Conservation (phyloP, 495 filamentous ascomycete species). For the Daldinia vernicosa region DNA sequence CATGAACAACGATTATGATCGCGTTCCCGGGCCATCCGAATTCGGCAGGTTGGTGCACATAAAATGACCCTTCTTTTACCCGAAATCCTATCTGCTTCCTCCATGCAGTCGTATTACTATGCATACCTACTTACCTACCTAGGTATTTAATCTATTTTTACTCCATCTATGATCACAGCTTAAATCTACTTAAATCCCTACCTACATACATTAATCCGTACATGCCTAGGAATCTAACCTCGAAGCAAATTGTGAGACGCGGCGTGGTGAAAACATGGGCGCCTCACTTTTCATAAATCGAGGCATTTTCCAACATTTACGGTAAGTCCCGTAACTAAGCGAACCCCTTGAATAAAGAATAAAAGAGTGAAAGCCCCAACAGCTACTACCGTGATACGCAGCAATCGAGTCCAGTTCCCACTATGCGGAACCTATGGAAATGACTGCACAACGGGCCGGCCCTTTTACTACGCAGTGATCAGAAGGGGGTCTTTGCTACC, state of each 20-base stretch:
- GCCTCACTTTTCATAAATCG: constrained; percentile 6
- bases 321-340: constrained; percentile 33
- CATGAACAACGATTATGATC: constrained; percentile 67
- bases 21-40: constrained; percentile 49
- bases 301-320: constrained; percentile 6
- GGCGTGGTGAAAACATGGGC: constrained; percentile 23
- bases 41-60: constrained; percentile 30
- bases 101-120: constrained; percentile 35
- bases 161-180: background rate
- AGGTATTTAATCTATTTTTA: constrained; percentile 23
- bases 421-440: constrained; percentile 17
- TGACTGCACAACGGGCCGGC: constrained; percentile 35
- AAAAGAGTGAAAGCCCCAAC: constrained; percentile 10
- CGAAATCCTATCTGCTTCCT: constrained; percentile 23
- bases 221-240: background rate
- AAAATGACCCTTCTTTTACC: constrained; percentile 24
- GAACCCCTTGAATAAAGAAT: constrained; percentile 13
- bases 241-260: constrained; percentile 18
- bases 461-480: constrained; percentile 22
- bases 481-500: constrained; percentile 7
- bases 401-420: constrained; percentile 9
- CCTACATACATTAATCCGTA: background rate
- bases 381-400: constrained; percentile 16
- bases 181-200: background rate
- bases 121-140: too few relatives aligned